phyloP scores from a whole-genome alignment of 495 filamentous ascomycete genomes.

The Lasiosphaeriaceae sp. region DNA sequence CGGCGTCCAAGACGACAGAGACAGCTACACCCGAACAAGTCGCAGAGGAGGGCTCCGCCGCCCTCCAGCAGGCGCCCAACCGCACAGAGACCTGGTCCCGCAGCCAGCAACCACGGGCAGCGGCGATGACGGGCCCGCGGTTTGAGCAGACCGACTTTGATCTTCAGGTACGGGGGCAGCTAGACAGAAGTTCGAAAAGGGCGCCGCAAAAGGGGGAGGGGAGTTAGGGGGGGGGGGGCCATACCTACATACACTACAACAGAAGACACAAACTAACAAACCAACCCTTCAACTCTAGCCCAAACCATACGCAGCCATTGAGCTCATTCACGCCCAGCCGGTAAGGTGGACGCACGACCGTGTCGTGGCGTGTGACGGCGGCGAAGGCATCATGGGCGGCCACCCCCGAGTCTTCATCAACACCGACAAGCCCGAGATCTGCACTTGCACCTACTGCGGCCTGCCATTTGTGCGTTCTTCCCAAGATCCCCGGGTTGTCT shows the following conservation, averaged over 20 bases:
- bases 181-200: slow-evolving; percentile 3
- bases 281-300: slow-evolving; percentile 52
- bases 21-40: slow-evolving; percentile 51
- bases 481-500: too few relatives aligned
- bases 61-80: slow-evolving; percentile 81
- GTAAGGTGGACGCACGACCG: slow-evolving; percentile 84
- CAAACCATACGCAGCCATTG: slow-evolving; percentile 80
- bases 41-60: slow-evolving; percentile 51
- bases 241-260: not conserved
- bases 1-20: slow-evolving; percentile 51
- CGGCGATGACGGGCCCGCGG: slow-evolving; percentile 86
- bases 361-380: slow-evolving; percentile 85
- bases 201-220: not conserved
- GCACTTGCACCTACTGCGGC: slow-evolving; percentile 89
- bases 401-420: slow-evolving; percentile 97
- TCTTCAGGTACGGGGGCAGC: slow-evolving; percentile 67
- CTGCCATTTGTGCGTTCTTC: slow-evolving; percentile 74
- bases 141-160: slow-evolving; percentile 96
- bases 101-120: slow-evolving; percentile 72
- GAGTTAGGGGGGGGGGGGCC: not conserved
- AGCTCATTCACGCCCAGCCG: slow-evolving; percentile 92
- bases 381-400: slow-evolving; percentile 84
- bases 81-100: slow-evolving; percentile 72
- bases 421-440: slow-evolving; percentile 92
- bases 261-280: not conserved